Base-by-base conservation (phyloP, 306 rosid species). In the Vigna mungo region DNA sequence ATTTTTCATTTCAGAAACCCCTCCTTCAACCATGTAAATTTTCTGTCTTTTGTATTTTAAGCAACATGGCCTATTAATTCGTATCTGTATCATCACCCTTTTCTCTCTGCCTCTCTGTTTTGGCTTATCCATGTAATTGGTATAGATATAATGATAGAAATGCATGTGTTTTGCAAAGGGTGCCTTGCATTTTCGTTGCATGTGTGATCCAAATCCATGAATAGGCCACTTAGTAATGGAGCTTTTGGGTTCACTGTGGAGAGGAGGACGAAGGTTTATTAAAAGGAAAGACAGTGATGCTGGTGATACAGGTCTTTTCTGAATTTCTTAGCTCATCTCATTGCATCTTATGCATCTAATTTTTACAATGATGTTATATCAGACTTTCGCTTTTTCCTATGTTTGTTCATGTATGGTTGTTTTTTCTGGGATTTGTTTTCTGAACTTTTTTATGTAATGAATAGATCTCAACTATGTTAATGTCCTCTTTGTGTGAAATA, bases 201-300 rank as follows among this genome's bases (percentile, higher is more conserved):
- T 77, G 82, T 87, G 85, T 87, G 87, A 87, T 85, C 78, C 68
- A 16, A 21, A 43, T 68, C 69, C 73, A 82, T 84, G 79, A 81
- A 77, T 78, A 74, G 41, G 62, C 44, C 10, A 53, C 74, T 52
- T 66, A 64, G 83, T 47, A 74, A 87, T 87, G 96, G 93, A 92
- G 80, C 74, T 84, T 87, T 78, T 90, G 81, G 95, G 83, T 82
- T 88, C 89, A 3, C 78, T 94, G 43, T 76, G 82, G 78, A 84
- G 84, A 21, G 83, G 47, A 75, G 88, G 79, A 21, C 77, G 85
- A 41, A 90, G 68, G 67, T 78, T 86, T 23, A 82, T 90, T 76
- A 95, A 95, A 83, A 76, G 99, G 51, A 95, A 92, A 77, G 96
- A 95, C 63, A 95, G 97, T 78, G 99, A 95, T 85, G 97, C 97